Conservation (phyloP, 2,329 filamentous ascomycete genomes). For the Botrytis fabae region DNA sequence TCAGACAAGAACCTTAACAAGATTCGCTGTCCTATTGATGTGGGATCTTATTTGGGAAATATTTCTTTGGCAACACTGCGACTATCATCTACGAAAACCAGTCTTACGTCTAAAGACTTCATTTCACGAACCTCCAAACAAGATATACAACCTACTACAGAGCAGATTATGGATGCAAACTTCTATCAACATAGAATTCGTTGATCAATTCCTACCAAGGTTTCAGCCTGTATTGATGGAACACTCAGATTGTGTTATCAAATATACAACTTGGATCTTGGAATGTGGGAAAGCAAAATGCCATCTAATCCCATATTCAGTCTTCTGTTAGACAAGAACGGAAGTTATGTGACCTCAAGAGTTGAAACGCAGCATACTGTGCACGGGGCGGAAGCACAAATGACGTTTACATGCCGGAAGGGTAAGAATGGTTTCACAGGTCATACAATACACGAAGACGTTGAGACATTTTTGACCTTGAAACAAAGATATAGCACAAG, state of each 20-base stretch:
- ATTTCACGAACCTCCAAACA: not conserved
- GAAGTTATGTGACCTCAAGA: not conserved
- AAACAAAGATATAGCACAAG: not conserved
- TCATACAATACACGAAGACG: not conserved
- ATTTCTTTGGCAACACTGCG: not conserved
- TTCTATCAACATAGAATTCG: not conserved
- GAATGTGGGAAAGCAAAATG: not conserved
- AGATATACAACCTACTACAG: not conserved
- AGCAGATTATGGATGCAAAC: not conserved
- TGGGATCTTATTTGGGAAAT: not conserved
- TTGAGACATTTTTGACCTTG: not conserved
- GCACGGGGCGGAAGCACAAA: not conserved
- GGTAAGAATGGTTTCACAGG: not conserved
- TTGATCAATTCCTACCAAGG: not conserved
- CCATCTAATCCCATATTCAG: not conserved
- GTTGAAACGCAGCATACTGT: not conserved
- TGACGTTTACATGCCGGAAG: not conserved
- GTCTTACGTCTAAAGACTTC: accelerated
- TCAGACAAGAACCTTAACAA: accelerated
- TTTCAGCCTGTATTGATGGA: not conserved
- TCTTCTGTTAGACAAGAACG: not conserved
- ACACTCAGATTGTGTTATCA: not conserved
- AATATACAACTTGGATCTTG: not conserved
- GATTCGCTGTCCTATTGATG: accelerated
- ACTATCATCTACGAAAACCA: not conserved